These are phyloP conservation scores for Colletotrichum aenigma DNA, from an alignment of 2,329 filamentous ascomycete genomes.

Conservation along the genomic window DNA sequence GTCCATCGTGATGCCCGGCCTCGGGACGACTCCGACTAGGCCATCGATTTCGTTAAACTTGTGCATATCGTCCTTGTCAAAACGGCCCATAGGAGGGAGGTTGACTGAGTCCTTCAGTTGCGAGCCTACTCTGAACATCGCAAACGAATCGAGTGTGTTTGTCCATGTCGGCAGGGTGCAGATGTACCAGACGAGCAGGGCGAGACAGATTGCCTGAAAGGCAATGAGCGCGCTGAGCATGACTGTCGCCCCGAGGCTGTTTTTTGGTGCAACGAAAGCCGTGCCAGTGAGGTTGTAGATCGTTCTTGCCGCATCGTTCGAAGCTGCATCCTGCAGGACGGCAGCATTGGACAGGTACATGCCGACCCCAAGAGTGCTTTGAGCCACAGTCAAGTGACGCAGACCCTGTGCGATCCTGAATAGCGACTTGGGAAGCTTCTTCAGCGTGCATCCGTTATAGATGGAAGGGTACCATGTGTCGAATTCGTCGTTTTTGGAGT, in stretches of 20 bases:
- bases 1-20: neutral
- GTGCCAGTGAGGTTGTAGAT: constrained; percentile 14
- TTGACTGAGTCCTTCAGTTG: neutral
- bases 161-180: constrained; percentile 20
- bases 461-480: constrained; percentile 13
- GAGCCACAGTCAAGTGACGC: neutral
- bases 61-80: neutral
- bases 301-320: constrained; percentile 14
- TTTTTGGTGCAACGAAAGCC: neutral
- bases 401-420: constrained; percentile 14
- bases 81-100: neutral
- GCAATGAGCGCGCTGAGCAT: constrained; percentile 8
- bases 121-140: constrained; percentile 14
- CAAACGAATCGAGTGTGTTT: constrained; percentile 12
- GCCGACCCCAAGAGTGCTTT: constrained; percentile 16
- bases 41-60: constrained; percentile 3
- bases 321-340: constrained; percentile 5
- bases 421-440: neutral
- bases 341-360: constrained; percentile 18
- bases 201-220: constrained; percentile 4
- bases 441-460: constrained; percentile 7
- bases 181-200: constrained; percentile 11
- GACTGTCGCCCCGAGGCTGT: neutral
- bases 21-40: neutral
- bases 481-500: constrained; percentile 9